Conservation (phyloP, 768 basidiomycete species). For the Mycena pura region DNA sequence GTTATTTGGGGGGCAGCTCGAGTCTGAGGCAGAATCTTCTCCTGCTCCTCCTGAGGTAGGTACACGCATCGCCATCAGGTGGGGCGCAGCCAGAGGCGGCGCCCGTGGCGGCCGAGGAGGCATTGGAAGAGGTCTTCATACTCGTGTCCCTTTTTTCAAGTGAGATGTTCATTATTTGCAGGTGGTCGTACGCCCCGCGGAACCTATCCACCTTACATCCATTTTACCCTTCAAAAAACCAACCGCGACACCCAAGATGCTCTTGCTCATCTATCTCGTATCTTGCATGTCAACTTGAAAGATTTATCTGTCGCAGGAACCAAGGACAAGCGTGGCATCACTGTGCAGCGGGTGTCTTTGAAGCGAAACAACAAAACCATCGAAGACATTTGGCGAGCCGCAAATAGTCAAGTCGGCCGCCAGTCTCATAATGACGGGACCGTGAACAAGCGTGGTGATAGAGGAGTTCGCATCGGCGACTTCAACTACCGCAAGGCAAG, state of each 20-base stretch:
- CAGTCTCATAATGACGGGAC: conserved; percentile 60
- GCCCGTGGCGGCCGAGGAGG: conserved; percentile 58
- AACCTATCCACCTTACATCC: conserved; percentile 85
- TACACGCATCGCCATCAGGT: conserved; percentile 81
- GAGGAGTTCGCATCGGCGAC: conserved; percentile 89
- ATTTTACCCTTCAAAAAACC: conserved; percentile 96
- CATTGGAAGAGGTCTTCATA: conserved; percentile 37
- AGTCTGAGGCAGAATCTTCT: conserved; percentile 76
- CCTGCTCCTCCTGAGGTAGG: conserved; percentile 61
- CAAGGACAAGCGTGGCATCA: conserved; percentile 98
- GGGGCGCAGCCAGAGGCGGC: conserved; percentile 58
- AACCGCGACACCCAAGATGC: conserved; percentile 98
- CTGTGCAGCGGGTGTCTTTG: conserved; percentile 89
- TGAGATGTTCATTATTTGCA: conserved; percentile 27
- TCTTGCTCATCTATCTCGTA: conserved; percentile 77
- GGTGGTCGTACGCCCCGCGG: conserved; percentile 61
- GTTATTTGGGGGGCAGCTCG: conserved; percentile 83
- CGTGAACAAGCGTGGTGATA: conserved; percentile 78
- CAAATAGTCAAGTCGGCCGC: conserved; percentile 69
- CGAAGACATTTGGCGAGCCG: conserved; percentile 84
- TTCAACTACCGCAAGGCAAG: conserved; percentile 82
- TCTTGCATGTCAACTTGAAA: conserved; percentile 76
- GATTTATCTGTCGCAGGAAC: conserved; percentile 93
- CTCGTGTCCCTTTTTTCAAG: not conserved
- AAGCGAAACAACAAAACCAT: conserved; percentile 78